phyloP scores from a whole-genome alignment of 1,139 yeast species.

The Saccharomyces uvarum region DNA sequence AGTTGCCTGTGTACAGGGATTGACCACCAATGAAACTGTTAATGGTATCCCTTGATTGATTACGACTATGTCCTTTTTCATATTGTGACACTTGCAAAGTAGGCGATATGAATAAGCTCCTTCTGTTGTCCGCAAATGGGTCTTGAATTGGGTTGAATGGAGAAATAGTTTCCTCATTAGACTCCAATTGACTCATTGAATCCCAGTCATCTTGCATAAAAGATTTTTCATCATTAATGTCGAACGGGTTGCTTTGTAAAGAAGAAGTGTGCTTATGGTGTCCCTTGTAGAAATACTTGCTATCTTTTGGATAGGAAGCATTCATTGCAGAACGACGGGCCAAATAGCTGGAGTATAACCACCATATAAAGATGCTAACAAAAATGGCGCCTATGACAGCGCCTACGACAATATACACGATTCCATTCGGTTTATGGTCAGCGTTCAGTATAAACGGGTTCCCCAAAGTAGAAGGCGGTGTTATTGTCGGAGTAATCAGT shows the following conservation, averaged over 20 bases:
- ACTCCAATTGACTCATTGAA: background rate
- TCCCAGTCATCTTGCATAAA: constrained; percentile 2
- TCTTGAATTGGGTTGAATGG: constrained; percentile 15
- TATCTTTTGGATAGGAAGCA: background rate
- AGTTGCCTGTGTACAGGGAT: background rate
- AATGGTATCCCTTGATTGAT: constrained; percentile 9
- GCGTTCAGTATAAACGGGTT: constrained; percentile 55
- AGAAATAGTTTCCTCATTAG: background rate
- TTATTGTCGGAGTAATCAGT: constrained; percentile 27
- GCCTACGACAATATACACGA: constrained; percentile 77
- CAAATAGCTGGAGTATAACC: constrained; percentile 18
- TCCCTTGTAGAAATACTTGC: background rate
- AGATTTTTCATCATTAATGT: constrained; percentile 6
- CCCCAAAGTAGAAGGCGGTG: constrained; percentile 49
- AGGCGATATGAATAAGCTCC: constrained; percentile 62
- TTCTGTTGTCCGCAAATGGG: constrained; percentile 19
- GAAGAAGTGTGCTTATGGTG: background rate
- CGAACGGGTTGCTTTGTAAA: background rate
- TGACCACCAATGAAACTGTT: background rate
- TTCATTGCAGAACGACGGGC: constrained; percentile 8
- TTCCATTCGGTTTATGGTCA: constrained; percentile 53
- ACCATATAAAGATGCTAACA: constrained; percentile 24
- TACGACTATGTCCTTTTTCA: constrained; percentile 3
- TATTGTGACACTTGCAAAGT: constrained; percentile 51
- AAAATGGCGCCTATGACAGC: constrained; percentile 46